Percentiles rank a stretch among this genome's conserved stretches.
These are phyloP conservation scores for Solanum rostratum DNA, from an alignment of 257 asterid species.

Conservation along the genomic window DNA sequence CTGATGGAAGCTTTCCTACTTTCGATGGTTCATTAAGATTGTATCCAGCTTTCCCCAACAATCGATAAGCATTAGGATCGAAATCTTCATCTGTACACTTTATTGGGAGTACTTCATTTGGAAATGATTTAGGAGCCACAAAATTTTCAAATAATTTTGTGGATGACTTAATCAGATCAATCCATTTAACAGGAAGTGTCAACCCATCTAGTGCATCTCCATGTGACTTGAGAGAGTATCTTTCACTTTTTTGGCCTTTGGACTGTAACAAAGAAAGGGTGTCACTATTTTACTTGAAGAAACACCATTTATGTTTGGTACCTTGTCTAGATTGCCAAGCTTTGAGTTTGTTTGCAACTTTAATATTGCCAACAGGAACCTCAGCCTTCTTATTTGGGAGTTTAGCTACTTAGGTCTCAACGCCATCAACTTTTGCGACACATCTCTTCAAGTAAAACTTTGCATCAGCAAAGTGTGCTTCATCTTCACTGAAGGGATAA, in stretches of 20 bases:
- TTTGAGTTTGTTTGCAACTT: neutral
- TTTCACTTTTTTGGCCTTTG: neutral
- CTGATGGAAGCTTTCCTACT: neutral
- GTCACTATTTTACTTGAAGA: neutral
- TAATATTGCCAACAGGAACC: rapidly evolving
- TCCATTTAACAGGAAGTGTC: neutral
- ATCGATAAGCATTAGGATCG: neutral
- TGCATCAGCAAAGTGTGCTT: neutral
- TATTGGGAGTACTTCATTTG: neutral
- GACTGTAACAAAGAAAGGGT: neutral
- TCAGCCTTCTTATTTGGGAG: neutral
- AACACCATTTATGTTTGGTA: rapidly evolving
- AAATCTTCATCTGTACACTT: neutral
- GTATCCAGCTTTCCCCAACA: neutral
- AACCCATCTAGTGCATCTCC: neutral
- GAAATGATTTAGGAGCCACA: neutral
- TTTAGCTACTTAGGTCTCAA: neutral
- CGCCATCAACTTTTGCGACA: neutral
- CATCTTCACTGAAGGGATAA: neutral
- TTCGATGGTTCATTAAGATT: neutral
- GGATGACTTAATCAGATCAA: neutral
- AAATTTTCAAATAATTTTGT: neutral
- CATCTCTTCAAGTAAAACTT: neutral
- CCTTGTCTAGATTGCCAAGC: neutral
- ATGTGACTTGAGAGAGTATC: neutral